Percentiles rank a stretch among this genome's conserved stretches.
Evolutionary conservation across 805 yeast genomes (phyloP).

Genomic region (Barnettozyma californica): DNA sequence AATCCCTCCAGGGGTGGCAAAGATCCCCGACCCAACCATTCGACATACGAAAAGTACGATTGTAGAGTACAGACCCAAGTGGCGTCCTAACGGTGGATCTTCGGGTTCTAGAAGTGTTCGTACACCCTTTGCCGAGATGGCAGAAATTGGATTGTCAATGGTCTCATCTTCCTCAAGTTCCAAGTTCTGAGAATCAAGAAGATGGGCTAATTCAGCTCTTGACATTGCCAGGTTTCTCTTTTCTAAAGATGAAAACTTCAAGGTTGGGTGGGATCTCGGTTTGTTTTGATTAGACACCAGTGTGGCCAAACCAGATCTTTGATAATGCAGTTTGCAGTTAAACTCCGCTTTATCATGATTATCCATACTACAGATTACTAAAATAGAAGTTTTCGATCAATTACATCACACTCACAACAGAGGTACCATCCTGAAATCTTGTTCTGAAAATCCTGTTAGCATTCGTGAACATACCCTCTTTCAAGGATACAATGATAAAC

Average conservation of each 20-base stretch:
- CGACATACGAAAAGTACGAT: slow-evolving; percentile 57
- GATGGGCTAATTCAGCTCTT: not conserved
- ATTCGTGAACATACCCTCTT: slow-evolving; percentile 97
- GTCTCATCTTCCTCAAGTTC: slow-evolving; percentile 14
- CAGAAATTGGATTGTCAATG: slow-evolving; percentile 7
- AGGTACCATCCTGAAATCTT: slow-evolving; percentile 93
- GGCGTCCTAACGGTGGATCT: slow-evolving; percentile 59
- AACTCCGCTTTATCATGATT: too few relatives aligned
- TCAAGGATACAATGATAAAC: slow-evolving; percentile 91
- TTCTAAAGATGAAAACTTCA: too few relatives aligned
- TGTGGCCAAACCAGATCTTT: not conserved
- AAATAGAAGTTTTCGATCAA: not conserved
- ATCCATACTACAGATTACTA: not conserved
- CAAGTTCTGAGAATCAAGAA: slow-evolving; percentile 3
- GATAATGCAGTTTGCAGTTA: too few relatives aligned
- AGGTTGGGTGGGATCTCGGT: too few relatives aligned
- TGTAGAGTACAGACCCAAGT: slow-evolving; percentile 60
- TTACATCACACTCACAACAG: slow-evolving; percentile 74
- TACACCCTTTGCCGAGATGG: not conserved
- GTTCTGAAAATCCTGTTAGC: slow-evolving; percentile 94
- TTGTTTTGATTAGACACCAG: too few relatives aligned
- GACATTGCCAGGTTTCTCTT: not conserved
- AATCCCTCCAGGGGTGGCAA: slow-evolving; percentile 48
- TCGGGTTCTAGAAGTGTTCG: slow-evolving; percentile 8
- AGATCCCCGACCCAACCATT: slow-evolving; percentile 70